Evolutionary conservation across 2,329 filamentous ascomycete species (phyloP).

Genomic region (Colletotrichum caudatum): DNA sequence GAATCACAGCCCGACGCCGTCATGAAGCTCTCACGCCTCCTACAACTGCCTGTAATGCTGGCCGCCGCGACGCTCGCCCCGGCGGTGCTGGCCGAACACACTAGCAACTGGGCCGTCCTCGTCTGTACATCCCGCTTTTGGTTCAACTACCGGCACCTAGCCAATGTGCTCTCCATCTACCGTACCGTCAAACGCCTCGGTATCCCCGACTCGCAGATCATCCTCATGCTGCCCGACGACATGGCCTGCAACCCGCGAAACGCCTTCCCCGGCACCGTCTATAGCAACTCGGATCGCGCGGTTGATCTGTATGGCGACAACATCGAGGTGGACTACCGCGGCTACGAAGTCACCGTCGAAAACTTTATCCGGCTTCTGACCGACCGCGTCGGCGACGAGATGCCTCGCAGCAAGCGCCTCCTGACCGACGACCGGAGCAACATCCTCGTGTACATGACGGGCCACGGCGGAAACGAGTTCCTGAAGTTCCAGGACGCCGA

Average conservation of each 20-base stretch:
- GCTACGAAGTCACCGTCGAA: constrained; percentile 98
- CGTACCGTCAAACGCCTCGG: constrained; percentile 97
- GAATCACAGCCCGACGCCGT: constrained; percentile 8
- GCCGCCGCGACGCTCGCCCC: constrained; percentile 60
- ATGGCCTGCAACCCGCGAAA: constrained; percentile 99
- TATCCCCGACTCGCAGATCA: constrained; percentile 98
- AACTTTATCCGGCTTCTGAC: constrained; percentile 97
- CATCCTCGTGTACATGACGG: constrained; percentile 99
- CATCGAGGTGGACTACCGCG: constrained; percentile 98
- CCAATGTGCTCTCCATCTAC: constrained; percentile 97
- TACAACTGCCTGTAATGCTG: constrained; percentile 61
- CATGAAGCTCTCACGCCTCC: constrained; percentile 65
- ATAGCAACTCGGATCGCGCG: constrained; percentile 96
- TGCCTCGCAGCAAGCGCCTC: constrained; percentile 92
- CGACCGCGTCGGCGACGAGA: constrained; percentile 92
- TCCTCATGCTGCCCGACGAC: constrained; percentile 99
- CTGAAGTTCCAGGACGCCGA: constrained; percentile 98
- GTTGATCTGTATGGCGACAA: constrained; percentile 98
- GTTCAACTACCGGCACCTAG: constrained; percentile 99
- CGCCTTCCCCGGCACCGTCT: constrained; percentile 96
- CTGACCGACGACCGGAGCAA: constrained; percentile 96
- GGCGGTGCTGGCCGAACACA: constrained; percentile 77
- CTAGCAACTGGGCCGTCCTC: constrained; percentile 99
- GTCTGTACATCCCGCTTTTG: constrained; percentile 98
- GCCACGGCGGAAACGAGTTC: constrained; percentile 97